Base-by-base conservation (phyloP, 441 rosid genomes). In the Aquilaria agallochum region DNA sequence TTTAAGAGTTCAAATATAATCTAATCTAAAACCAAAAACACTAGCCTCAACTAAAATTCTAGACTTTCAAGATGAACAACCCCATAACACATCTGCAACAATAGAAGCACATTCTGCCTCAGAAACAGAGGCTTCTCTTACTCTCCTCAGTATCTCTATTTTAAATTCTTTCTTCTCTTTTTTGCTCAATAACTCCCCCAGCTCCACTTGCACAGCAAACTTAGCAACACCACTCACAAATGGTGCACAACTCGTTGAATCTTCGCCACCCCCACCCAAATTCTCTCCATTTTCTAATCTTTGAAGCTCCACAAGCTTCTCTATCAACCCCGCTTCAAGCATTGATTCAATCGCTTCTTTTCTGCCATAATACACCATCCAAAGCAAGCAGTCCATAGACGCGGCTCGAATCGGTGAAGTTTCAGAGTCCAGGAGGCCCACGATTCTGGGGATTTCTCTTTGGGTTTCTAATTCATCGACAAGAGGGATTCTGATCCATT, bases 81-180 rank as follows among this genome's bases (percentile, higher is more conserved):
- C 87, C 88, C 88, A 83, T 2, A 86, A 56, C 6, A 85, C 84
- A 60, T 79, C 86, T 56, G 80, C 84, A 59, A 71, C 53, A 55
- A 79, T 65, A 32, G 72, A 15, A 10, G 81, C 81, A 34, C 53
- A 48, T 64, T 79, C 85, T 53, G 83, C 83, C 50, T 83, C 87
- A 42, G 80, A 83, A 58, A 64, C 70, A 34, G 71, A 71, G 12
- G 75, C 74, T 53, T 74, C 82, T 59, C 66, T 77, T 2, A 86
- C 76, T 58, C 79, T 76, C 55, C 55, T 66, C 44, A 81, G 54
- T n/a, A 86, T 78, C 66, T 79, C 82, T 67, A 48, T 5, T 69
- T 83, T 86, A 2, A 81, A 55, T 55, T 74, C 81, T 6, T 2
- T 56, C 56, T 62, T 83, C 77, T 83, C 89, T 5, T 10, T 66